A percentile compares a stretch with the other conserved stretches of the same genome.
These are phyloP conservation scores for Aegilops sharonensis DNA, from an alignment of 176 grass and related monocot species.

Conservation along the genomic window DNA sequence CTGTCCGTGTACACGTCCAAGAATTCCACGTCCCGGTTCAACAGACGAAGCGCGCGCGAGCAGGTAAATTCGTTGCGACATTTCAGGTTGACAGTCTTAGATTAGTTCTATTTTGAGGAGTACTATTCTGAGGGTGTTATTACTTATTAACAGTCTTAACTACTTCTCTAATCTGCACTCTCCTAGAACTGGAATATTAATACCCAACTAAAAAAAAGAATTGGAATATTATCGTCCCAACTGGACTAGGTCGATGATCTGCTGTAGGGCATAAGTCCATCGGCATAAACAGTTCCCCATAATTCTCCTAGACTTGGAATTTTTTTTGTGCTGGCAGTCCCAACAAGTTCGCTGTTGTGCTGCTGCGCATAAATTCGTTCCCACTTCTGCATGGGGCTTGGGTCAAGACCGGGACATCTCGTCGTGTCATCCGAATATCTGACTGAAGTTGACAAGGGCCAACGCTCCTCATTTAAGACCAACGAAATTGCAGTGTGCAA, in stretches of 20 bases:
- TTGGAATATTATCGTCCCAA: not conserved
- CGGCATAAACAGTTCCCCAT: constrained; percentile 3
- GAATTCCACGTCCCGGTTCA: constrained; percentile 59
- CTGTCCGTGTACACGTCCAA: constrained; percentile 75
- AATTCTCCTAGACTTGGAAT: not conserved
- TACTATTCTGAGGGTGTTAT: not conserved
- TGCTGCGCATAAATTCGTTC: constrained; percentile 19
- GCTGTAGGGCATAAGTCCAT: not conserved
- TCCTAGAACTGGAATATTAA: not conserved
- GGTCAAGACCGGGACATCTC: constrained; percentile 15
- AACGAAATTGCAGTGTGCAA: not conserved
- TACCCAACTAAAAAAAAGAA: not conserved
- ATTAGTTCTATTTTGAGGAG: no score
- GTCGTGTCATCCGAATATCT: not conserved
- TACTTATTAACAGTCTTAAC: no score
- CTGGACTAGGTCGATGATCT: not conserved
- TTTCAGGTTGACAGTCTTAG: not conserved
- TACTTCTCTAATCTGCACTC: not conserved
- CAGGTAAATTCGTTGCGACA: constrained; percentile 50
- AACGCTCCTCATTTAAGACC: not conserved
- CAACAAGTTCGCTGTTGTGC: not conserved
- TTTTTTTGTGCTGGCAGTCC: not conserved
- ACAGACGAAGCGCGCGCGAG: constrained; percentile 69
- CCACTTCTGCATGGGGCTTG: not conserved
- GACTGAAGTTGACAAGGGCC: not conserved